Conservation (phyloP, 768 basidiomycete species). For the Lepiota subincarnata region DNA sequence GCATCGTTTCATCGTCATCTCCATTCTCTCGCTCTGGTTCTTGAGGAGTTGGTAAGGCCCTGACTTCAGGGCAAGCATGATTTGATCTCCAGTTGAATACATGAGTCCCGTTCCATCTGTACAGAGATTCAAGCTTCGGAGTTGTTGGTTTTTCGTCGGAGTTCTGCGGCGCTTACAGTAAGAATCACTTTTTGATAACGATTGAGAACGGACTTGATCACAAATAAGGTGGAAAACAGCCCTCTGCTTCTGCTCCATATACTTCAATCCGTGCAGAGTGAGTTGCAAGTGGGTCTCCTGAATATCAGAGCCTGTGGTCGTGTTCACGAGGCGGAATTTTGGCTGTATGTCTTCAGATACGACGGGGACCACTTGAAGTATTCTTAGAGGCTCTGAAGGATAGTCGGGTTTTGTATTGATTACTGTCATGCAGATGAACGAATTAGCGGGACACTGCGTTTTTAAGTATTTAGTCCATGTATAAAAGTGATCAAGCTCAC, state of each 20-base stretch:
- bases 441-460: slow-evolving; percentile 28
- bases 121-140: slow-evolving; percentile 14
- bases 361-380: slow-evolving; percentile 32
- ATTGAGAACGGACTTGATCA: slow-evolving; percentile 15
- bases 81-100: slow-evolving; percentile 23
- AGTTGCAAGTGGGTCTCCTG: slow-evolving; percentile 22
- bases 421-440: slow-evolving; percentile 27
- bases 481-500: slow-evolving; percentile 13
- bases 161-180: not conserved
- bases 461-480: slow-evolving; percentile 2
- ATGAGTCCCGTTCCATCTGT: slow-evolving; percentile 24
- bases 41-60: not conserved
- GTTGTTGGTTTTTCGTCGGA: slow-evolving; percentile 12
- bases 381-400: slow-evolving; percentile 28
- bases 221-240: slow-evolving; percentile 28
- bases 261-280: slow-evolving; percentile 27
- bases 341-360: slow-evolving; percentile 17
- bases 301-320: slow-evolving; percentile 8
- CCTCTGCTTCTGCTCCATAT: slow-evolving; percentile 24
- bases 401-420: slow-evolving; percentile 28
- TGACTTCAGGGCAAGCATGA: slow-evolving; percentile 20
- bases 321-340: slow-evolving; percentile 15
- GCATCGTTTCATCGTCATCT: not conserved
- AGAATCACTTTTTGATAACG: not conserved
- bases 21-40: not conserved